Evolutionary conservation across 352 stramenopile genomes (phyloP), one percentile per base, ranked within the genome.

Genomic region (Plasmopara viticola): DNA sequence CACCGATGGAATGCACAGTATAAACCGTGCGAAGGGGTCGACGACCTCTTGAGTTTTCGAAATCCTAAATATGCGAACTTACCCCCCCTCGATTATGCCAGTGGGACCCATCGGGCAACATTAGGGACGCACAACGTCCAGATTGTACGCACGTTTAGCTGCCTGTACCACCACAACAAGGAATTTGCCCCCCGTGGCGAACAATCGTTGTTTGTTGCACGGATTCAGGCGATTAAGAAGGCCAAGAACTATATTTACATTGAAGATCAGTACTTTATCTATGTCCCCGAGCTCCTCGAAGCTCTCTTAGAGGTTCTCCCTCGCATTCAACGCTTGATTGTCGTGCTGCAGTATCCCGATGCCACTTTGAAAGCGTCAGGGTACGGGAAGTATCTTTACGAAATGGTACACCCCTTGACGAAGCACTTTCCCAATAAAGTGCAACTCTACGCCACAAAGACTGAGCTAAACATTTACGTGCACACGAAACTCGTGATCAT

Each of bases 401-500:
- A 88, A 17, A 84, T 72, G 55, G 50, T 84, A 10, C 30, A 41
- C 6, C 76, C 76, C 20, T 53, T 87, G 14, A 59, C 65, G 30
- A 57, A 72, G 12, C 50, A 49, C 9, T 64, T 39, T 34, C 60
- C 60, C 9, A 54, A 64, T 43, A 68, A 68, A n/a, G 37, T 68
- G 6, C 39, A 63, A 40, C 48, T 86, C 8, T 82, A 74, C 62
- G 61, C 60, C 6, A 73, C 64, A n/a, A 75, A 80, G 20, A 14
- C 29, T 13, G 35, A 56, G 1, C 50, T 65, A 6, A 37, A 64
- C 4, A 38, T 85, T 13, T 84, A 82, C 64, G 54, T 85, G 18
- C 73, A 85, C 54, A 78, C 58, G 15, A 85, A 85, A 44, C 50
- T 73, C 5, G 54, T 84, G 39, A 44, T 86, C 50, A 66, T 83